These are phyloP conservation scores for Pichia sorboxylosa DNA, from an alignment of 1,139 yeast species.

Conservation along the genomic window DNA sequence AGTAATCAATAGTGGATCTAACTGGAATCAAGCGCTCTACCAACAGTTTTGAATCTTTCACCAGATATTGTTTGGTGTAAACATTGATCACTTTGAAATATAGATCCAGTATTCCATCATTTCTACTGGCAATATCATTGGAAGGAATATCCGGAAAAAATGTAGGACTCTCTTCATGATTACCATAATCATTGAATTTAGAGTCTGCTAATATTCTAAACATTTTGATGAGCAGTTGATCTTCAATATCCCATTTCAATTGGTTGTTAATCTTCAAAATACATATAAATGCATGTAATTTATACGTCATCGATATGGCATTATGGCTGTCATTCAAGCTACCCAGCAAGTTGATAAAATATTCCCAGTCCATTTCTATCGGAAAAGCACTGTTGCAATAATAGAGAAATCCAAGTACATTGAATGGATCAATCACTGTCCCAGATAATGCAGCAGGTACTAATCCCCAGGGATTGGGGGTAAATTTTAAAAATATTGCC, in stretches of 20 bases:
- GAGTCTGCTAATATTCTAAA: slow-evolving; percentile 19
- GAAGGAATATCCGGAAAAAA: slow-evolving; percentile 12
- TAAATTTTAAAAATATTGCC: slow-evolving; percentile 11
- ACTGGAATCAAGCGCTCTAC: slow-evolving; percentile 24
- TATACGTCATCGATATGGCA: neutral
- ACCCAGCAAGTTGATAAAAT: slow-evolving; percentile 3
- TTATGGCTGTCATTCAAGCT: slow-evolving; percentile 10
- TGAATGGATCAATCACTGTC: slow-evolving; percentile 7
- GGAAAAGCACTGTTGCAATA: slow-evolving; percentile 14
- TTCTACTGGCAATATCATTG: slow-evolving; percentile 5
- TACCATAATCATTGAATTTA: slow-evolving; percentile 20
- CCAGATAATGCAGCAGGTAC: slow-evolving; percentile 10
- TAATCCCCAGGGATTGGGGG: slow-evolving; percentile 18
- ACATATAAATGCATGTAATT: slow-evolving; percentile 8
- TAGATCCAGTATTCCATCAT: slow-evolving; percentile 21
- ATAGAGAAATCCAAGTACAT: slow-evolving; percentile 16
- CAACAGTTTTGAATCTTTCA: slow-evolving; percentile 11
- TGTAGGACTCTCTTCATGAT: slow-evolving; percentile 3
- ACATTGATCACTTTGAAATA: slow-evolving; percentile 20
- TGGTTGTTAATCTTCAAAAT: slow-evolving; percentile 16
- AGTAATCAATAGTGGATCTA: slow-evolving; percentile 19
- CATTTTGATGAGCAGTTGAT: slow-evolving; percentile 18
- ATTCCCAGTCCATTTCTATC: slow-evolving; percentile 21
- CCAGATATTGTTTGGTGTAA: slow-evolving; percentile 13
- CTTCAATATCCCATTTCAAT: slow-evolving; percentile 21